A percentile compares a stretch with the other conserved stretches of the same genome.
Conservation (phyloP, 768 basidiomycete species). For the Pleurotus salmoneostramineus region DNA sequence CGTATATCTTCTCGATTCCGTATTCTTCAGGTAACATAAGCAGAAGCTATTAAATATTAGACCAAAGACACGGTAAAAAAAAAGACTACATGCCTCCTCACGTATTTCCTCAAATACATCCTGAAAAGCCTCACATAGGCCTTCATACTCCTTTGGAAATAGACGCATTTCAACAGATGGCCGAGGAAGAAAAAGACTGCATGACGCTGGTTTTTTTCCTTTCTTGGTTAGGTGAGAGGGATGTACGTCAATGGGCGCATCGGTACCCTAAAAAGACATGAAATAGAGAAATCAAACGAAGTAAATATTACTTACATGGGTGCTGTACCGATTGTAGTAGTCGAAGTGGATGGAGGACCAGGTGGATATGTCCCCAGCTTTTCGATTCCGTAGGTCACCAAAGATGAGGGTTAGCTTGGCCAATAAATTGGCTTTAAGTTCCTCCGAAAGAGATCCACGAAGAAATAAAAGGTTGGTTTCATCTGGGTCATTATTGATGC, state of each 20-base stretch:
- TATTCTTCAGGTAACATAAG: constrained; percentile 10
- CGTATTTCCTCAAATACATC: not conserved
- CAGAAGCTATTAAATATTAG: not conserved
- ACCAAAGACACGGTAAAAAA: not conserved
- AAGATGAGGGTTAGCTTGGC: no score
- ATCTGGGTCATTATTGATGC: no score
- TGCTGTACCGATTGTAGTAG: not conserved
- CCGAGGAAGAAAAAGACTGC: not conserved
- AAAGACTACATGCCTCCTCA: not conserved
- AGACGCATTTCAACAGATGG: not conserved
- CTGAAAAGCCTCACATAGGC: not conserved
- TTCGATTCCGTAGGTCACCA: no score
- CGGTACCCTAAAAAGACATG: not conserved
- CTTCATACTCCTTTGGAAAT: not conserved
- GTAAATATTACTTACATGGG: not conserved
- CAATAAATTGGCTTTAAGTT: no score
- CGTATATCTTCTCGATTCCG: constrained; percentile 7
- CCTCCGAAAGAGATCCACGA: no score
- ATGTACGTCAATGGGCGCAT: not conserved
- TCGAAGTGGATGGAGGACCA: not conserved
- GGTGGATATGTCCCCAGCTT: no score
- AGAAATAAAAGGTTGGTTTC: no score
- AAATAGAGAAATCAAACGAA: not conserved
- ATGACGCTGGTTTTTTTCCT: not conserved
- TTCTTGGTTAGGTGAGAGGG: not conserved